Evolutionary conservation across 2,329 filamentous ascomycete species (phyloP), one percentile per base, ranked within the genome.

Genomic region (Teratosphaeria nubilosa): DNA sequence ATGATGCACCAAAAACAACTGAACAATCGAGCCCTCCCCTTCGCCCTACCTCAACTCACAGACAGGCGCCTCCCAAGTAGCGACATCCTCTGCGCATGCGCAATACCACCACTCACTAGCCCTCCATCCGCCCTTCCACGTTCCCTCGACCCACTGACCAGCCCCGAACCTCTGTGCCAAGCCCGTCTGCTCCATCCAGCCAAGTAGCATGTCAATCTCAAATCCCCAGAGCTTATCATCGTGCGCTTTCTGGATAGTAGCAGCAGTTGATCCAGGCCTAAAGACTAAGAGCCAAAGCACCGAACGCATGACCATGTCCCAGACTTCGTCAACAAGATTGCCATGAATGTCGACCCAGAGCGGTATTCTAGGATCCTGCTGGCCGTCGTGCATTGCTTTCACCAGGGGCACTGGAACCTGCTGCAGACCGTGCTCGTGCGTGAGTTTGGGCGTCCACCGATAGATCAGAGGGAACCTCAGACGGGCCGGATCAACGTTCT

Each of bases 331-430:
- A 60, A 88, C 79, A 0, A 82, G 65, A 5, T 79, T 74, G 7
- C 82, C 84, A 60, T 86, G 82, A 60, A 91, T 84, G 69, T 87
- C 85, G 56, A 83, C 81, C 88, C 88, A 91, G 56, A 89, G 79
- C 0, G 88, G 88, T 3, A 89, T 68, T 3, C 73, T 75, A 1
- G 55, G 37, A n/a, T 59, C 65, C 11, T 53, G 24, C 25, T 69
- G 64, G 22, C 62, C 61, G 11, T 59, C 55, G 7, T 60, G 51
- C 2, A 54, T 31, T 31, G 60, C 59, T 31, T 51, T 48, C 9
- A 48, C 53, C 20, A 58, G 14, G n/a, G 65, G 61, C 7, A 65
- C 60, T 1, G 74, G 72, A 1, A 78, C 76, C 14, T 66, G 68
- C 0, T 80, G 80, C 1, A 82, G 73, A 1, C 75, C 75, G 25